Percentiles rank a stretch among this genome's conserved stretches.
Evolutionary conservation across 1,284 basidiomycete genomes (phyloP).

Genomic region (Lignosus rhinocerotis): DNA sequence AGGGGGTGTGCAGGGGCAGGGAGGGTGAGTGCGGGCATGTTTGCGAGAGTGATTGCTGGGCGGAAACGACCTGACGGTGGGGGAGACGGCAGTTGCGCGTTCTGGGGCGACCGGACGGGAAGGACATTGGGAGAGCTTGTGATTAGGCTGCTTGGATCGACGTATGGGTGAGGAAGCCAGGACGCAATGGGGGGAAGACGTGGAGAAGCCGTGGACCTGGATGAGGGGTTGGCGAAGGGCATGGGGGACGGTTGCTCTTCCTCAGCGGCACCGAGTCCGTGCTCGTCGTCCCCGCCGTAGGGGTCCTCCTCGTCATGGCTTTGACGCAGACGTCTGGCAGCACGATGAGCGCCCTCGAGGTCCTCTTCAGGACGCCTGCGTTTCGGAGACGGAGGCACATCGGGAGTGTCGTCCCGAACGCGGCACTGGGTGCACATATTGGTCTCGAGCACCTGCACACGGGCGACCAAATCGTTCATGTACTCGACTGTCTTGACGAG

Average conservation of each 20-base stretch:
- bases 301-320: constrained; percentile 22
- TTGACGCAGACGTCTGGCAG: constrained; percentile 3
- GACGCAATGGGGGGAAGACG: constrained; percentile 49
- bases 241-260: constrained; percentile 19
- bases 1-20: constrained; percentile 36
- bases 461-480: constrained; percentile 60
- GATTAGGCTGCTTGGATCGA: constrained; percentile 35
- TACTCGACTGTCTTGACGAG: constrained; percentile 71
- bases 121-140: constrained; percentile 22
- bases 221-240: constrained; percentile 12
- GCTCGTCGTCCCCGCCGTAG: constrained; percentile 29
- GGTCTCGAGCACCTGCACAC: neutral
- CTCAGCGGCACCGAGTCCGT: constrained; percentile 20
- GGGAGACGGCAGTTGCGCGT: constrained; percentile 47
- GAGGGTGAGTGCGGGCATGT: constrained; percentile 39
- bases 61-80: constrained; percentile 42
- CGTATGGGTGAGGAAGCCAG: constrained; percentile 42
- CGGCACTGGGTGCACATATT: constrained; percentile 2
- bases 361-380: constrained; percentile 9
- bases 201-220: constrained; percentile 27
- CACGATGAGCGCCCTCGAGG: neutral
- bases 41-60: constrained; percentile 25
- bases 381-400: constrained; percentile 8
- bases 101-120: constrained; percentile 17
- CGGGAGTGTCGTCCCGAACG: neutral